Percentiles rank a stretch among this genome's conserved stretches.
Evolutionary conservation across 495 filamentous ascomycete species (phyloP).

Genomic region (Pyronema omphalodes): DNA sequence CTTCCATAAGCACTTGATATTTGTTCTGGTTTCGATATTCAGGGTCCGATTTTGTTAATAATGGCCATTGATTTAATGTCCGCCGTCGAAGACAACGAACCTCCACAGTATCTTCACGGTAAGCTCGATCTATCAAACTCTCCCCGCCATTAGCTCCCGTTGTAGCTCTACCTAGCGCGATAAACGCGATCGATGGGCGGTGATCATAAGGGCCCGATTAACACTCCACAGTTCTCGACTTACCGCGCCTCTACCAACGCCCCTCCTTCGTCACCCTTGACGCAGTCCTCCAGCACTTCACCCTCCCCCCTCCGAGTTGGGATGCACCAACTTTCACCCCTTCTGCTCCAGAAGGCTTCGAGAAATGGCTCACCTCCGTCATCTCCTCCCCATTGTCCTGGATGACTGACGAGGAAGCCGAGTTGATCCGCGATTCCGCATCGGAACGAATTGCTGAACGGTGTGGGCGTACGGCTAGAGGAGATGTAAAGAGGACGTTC

Average conservation of each 20-base stretch:
- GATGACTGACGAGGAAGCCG: slow-evolving; percentile 53
- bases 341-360: not conserved
- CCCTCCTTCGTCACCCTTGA: slow-evolving; percentile 27
- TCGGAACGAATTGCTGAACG: slow-evolving; percentile 62
- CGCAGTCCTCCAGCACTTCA: slow-evolving; percentile 24
- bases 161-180: too few relatives aligned
- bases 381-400: slow-evolving; percentile 56
- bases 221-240: slow-evolving; percentile 27
- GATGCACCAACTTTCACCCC: slow-evolving; percentile 4
- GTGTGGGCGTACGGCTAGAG: slow-evolving; percentile 66
- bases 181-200: too few relatives aligned
- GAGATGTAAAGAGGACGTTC: slow-evolving; percentile 58
- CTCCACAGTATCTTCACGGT: too few relatives aligned
- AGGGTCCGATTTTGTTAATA: too few relatives aligned
- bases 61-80: too few relatives aligned
- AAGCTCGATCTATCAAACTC: too few relatives aligned
- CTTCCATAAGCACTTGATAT: too few relatives aligned
- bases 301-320: slow-evolving; percentile 30
- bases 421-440: slow-evolving; percentile 62
- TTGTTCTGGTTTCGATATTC: too few relatives aligned
- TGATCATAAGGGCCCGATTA: too few relatives aligned
- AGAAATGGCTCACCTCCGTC: slow-evolving; percentile 43
- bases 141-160: too few relatives aligned
- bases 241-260: slow-evolving; percentile 32
- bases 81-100: too few relatives aligned